Evolutionary conservation across 2,329 filamentous ascomycete species (phyloP), one percentile per base, ranked within the genome.

Genomic region (Pleurostoma richardsiae): DNA sequence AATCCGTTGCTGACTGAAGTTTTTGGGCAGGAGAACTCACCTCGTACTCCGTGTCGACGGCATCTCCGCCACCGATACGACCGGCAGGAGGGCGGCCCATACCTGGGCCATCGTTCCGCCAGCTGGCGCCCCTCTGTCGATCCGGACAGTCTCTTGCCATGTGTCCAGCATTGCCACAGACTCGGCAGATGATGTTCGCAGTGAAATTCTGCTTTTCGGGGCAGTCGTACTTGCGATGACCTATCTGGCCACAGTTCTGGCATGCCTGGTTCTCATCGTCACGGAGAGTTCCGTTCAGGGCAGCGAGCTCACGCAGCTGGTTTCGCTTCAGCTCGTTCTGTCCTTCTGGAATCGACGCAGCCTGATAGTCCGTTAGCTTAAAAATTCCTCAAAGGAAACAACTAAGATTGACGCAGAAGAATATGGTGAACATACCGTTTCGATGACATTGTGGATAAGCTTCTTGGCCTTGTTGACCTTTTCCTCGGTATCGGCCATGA

Each of bases 391-490:
- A 5, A 39, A 4, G 30, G 8, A 30, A 31, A 19, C 7, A 33
- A 5, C 28, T 26, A 11, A 42, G n/a, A 29, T 26, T n/a, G 28
- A n/a, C 19, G 26, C n/a, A 8, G 19, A 19, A 19, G 19, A 19
- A 19, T 19, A 19, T 19, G 19, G 31, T 31, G 11, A 4, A 80
- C 86, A 74, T 77, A 95, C 92, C 50, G 94, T 99, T 71, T 99
- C 94, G 64, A 99, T 97, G 62, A 99, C 88, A 57, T 97, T 96
- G 71, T 99, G 92, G 54, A 99, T 96, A 52, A 97, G 73, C 71
- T 95, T 90, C 77, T 97, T 99, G 56, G 94, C 94, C 72, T 97
- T 99, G 76, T 95, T 95, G 66, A 99, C 91, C 75, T 99, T 99
- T 53, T 99, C 94, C 74, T 99, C 95, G 36, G 92, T 97, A 64